phyloP scores from a whole-genome alignment of 192 early-diverging fungal genomes.

The Funneliformis mosseae region DNA sequence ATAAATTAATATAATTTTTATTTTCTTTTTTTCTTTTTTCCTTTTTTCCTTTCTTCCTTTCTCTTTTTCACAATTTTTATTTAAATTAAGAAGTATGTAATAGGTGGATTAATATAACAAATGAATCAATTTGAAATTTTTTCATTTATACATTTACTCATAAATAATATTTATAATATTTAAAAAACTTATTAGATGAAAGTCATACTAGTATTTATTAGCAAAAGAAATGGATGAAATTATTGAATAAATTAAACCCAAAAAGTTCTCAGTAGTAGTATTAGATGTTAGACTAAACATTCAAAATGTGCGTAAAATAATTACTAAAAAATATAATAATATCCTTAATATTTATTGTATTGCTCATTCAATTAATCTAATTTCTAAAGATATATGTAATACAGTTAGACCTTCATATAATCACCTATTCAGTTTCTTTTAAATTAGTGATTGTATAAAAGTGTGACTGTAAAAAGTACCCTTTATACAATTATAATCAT shows the following conservation, averaged over 20 bases:
- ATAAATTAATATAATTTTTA: no score
- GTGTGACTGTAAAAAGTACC: no score
- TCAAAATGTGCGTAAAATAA: neutral
- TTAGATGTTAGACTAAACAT: neutral
- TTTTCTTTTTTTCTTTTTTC: no score
- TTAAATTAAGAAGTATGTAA: neutral
- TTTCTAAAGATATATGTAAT: no score
- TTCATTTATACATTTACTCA: neutral
- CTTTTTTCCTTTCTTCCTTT: no score
- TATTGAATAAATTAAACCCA: neutral
- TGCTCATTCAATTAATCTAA: no score
- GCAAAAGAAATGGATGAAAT: neutral
- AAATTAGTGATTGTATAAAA: no score
- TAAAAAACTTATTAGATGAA: neutral
- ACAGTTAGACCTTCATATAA: no score
- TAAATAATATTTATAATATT: neutral
- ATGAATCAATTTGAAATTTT: conserved; percentile 1
- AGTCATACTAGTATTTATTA: neutral
- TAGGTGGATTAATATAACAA: neutral
- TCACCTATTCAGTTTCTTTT: no score
- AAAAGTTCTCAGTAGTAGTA: neutral
- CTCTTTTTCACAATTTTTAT: no score
- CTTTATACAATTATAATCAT: no score
- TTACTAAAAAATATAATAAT: neutral
- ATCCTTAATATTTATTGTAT: no score